Percentiles rank a stretch among this genome's conserved stretches.
phyloP scores from a whole-genome alignment of 2,329 filamentous ascomycete genomes.

The Teratosphaeria gauchensis region DNA sequence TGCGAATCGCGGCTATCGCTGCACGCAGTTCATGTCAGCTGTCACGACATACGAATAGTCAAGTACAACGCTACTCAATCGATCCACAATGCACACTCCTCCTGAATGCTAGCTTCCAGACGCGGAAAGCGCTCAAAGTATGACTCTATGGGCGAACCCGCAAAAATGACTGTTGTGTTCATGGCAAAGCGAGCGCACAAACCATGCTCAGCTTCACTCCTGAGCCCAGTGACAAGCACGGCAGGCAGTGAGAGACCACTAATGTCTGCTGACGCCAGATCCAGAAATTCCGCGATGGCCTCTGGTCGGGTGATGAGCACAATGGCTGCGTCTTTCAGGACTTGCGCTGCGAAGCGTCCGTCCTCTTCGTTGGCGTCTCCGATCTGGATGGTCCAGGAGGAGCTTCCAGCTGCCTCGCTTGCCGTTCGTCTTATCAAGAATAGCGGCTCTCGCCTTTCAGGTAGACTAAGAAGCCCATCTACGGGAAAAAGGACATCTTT shows the following conservation, averaged over 20 bases:
- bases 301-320: neutral
- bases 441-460: neutral
- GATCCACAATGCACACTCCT: neutral
- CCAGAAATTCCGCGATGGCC: neutral
- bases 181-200: neutral
- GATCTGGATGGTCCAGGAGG: neutral
- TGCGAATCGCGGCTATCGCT: neutral
- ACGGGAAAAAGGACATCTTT: neutral
- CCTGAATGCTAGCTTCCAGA: neutral
- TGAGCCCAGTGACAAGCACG: neutral
- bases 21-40: neutral
- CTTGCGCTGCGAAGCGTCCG: neutral
- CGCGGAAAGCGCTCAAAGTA: neutral
- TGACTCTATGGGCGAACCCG: neutral
- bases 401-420: neutral
- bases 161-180: neutral
- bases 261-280: neutral
- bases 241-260: neutral
- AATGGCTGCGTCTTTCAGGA: neutral
- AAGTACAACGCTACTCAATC: neutral
- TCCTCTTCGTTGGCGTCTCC: neutral
- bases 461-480: neutral
- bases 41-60: neutral
- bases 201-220: neutral
- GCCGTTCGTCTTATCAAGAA: neutral